Evolutionary conservation across 202 grass and related monocot genomes (phyloP), one percentile per base, ranked within the genome.

Genomic region (Zoysia matrella): DNA sequence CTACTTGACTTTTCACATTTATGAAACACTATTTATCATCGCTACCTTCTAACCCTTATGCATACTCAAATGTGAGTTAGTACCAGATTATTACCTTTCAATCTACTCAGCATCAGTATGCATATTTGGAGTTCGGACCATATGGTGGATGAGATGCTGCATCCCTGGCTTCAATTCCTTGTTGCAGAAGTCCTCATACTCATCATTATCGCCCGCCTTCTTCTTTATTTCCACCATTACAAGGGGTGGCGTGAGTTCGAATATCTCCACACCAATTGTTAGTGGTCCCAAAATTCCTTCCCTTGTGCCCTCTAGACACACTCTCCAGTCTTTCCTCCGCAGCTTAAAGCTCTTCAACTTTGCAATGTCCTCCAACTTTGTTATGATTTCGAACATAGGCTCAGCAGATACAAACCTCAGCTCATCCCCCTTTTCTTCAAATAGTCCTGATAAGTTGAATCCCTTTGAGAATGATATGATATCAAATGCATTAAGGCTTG

Each of bases 221-320:
- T 90, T 97, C 80, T 97, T 97, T 74, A 97, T 88, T 77, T 97
- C 94, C 60, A 97, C 94, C 71, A 97, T 88, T 10, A 97, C 88
- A 72, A 97, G 85, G 45, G 88, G 90, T 0, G 94, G 74, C 46
- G 94, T 97, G 74, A 97, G 91, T 82, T 97, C 94, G 49, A 97
- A 97, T 70, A 97, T 79, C 88, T 97, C 94, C 0, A 72, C 86
- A 0, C 74, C 86, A 53, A 97, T 97, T 77, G 92, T 94, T 62
- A 97, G 73, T 50, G 94, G 94, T 42, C 94, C 94, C 81, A 89
- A 94, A 77, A 90, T 78, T 61, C 91, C 89, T 83, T 97, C 94
- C 81, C 92, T 89, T 22, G 90, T 94, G 62, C 94, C 94, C 80
- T 97, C 94, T 80, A 97, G 80, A 77, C 94, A 94, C 36, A 94